Percentiles rank a stretch among this genome's conserved stretches.
Evolutionary conservation across 495 filamentous ascomycete species (phyloP).

Genomic region (Trichoderma orchidacearum): DNA sequence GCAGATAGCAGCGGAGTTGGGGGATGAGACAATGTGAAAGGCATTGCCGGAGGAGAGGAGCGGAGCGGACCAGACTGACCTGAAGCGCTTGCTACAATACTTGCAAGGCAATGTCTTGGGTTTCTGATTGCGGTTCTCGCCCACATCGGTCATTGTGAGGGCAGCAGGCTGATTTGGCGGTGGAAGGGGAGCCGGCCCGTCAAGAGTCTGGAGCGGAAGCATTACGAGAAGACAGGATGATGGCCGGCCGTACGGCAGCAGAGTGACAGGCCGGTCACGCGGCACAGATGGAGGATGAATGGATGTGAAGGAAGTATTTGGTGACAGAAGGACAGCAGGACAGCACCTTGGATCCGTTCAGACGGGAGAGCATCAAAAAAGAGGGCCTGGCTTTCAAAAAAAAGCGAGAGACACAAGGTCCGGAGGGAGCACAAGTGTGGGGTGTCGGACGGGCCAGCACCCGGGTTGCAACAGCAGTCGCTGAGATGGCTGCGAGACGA

Average conservation of each 20-base stretch:
- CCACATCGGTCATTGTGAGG: conserved; percentile 19
- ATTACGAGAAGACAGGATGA: conserved; percentile 21
- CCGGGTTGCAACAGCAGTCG: neutral
- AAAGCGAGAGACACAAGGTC: neutral
- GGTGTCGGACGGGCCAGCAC: neutral
- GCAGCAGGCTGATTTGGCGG: neutral
- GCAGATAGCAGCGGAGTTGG: conserved; percentile 11
- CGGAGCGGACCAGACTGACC: conserved; percentile 19
- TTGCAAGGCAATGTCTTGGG: conserved; percentile 40
- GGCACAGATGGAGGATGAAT: too few relatives aligned
- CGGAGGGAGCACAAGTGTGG: neutral
- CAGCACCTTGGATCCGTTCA: neutral
- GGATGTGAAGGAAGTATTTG: neutral
- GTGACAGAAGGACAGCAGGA: too few relatives aligned
- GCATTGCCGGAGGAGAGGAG: conserved; percentile 6
- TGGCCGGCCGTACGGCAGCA: too few relatives aligned
- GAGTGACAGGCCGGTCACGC: neutral
- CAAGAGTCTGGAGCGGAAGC: conserved; percentile 35
- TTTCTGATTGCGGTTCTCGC: conserved; percentile 35
- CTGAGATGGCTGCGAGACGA: neutral
- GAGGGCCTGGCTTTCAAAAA: neutral
- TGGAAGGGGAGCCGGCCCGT: conserved; percentile 14
- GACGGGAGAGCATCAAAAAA: neutral
- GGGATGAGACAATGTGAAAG: neutral
- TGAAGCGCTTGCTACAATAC: conserved; percentile 42